Conservation (phyloP, 139 green algal genomes). For the Micromonas pusilla region DNA sequence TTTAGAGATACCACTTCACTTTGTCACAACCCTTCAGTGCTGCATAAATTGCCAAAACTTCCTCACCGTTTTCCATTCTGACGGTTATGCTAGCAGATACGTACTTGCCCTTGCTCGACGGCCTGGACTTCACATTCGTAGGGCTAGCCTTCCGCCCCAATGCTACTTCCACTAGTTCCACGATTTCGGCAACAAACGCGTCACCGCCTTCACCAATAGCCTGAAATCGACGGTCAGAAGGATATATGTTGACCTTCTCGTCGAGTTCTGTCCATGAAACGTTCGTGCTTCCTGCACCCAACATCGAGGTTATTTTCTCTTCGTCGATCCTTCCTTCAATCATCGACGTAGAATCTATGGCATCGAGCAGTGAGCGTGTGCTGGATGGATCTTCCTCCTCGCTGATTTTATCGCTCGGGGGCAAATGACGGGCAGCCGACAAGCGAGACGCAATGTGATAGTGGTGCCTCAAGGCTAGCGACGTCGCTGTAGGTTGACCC, state of each 20-base stretch:
- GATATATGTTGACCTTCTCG: conserved; percentile 13
- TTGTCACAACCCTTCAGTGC: background rate
- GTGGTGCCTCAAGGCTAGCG: no score
- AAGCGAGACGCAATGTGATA: no score
- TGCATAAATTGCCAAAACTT: background rate
- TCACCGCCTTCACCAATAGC: background rate
- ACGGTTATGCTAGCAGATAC: background rate
- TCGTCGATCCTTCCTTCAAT: background rate
- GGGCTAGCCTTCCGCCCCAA: background rate
- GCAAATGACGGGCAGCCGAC: no score
- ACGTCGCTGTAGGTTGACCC: no score
- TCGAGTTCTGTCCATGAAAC: conserved; percentile 3
- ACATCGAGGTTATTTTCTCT: background rate
- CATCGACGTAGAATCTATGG: background rate
- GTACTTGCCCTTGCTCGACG: conserved; percentile 5
- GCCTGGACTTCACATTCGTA: background rate
- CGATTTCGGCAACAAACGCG: background rate
- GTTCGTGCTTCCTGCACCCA: background rate
- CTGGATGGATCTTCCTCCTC: background rate
- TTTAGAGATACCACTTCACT: conserved; percentile 9
- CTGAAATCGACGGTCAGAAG: background rate
- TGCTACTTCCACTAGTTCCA: background rate
- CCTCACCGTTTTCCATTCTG: background rate
- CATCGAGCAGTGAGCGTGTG: background rate
- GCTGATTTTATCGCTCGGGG: background rate